Evolutionary conservation across 139 green algal genomes (phyloP).

Genomic region (Micromonas commoda): DNA sequence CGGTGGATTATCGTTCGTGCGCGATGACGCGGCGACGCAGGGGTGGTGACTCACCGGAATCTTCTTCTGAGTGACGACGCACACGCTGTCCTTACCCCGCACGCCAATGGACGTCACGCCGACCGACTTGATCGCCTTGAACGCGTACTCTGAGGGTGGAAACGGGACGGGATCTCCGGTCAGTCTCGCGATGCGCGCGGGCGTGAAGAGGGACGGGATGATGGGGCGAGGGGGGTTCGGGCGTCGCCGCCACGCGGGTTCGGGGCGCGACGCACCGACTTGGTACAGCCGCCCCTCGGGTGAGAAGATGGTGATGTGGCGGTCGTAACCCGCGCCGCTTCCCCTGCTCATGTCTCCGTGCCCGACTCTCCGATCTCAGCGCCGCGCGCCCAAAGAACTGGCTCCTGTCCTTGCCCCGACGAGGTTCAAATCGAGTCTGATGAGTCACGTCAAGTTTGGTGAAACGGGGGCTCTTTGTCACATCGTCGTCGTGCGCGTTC

Average conservation of each 20-base stretch:
- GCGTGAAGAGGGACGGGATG: neutral
- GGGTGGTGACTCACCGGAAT: conserved; percentile 41
- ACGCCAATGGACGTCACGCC: conserved; percentile 89
- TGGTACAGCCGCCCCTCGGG: conserved; percentile 90
- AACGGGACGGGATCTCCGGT: neutral
- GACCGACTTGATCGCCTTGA: conserved; percentile 88
- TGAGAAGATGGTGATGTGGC: conserved; percentile 95
- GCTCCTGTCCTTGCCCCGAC: too few relatives aligned
- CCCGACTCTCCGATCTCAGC: too few relatives aligned
- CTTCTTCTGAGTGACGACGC: conserved; percentile 75
- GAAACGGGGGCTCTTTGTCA: too few relatives aligned
- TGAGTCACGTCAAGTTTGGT: too few relatives aligned
- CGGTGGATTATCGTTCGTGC: too few relatives aligned
- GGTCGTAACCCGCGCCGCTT: conserved; percentile 68
- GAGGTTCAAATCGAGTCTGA: too few relatives aligned
- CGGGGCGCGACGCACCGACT: conserved; percentile 54
- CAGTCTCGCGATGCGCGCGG: too few relatives aligned
- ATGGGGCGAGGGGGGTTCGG: neutral
- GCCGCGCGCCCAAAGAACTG: too few relatives aligned
- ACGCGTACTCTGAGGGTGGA: conserved; percentile 88
- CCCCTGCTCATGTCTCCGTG: conserved; percentile 79
- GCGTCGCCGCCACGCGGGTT: neutral
- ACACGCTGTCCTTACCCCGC: conserved; percentile 81
- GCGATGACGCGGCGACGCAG: neutral
- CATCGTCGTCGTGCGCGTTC: too few relatives aligned